These are phyloP conservation scores for Clavispora phyllophila DNA, from an alignment of 805 yeast species.

Conservation along the genomic window DNA sequence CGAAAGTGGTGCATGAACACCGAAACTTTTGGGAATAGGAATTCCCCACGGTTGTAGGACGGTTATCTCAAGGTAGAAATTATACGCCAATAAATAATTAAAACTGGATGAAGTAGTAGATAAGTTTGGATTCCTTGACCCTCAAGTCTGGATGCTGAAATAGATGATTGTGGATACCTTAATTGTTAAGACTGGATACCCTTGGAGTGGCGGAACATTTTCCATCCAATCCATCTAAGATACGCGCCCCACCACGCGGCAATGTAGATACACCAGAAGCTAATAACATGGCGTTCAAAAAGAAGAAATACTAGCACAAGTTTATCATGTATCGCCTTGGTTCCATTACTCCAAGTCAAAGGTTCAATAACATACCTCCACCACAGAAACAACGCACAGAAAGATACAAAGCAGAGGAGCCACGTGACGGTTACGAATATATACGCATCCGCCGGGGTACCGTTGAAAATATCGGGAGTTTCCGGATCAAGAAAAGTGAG, in stretches of 20 bases:
- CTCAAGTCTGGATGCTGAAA: too few relatives aligned
- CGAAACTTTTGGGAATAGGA: too few relatives aligned
- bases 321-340: slow-evolving; percentile 8
- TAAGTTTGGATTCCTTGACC: too few relatives aligned
- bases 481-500: background rate
- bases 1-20: slow-evolving; percentile 35
- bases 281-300: slow-evolving; percentile 27
- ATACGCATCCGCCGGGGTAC: slow-evolving; percentile 18
- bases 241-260: slow-evolving; percentile 61
- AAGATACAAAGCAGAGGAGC: slow-evolving; percentile 27
- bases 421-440: slow-evolving; percentile 21
- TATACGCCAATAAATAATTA: too few relatives aligned
- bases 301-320: slow-evolving; percentile 15
- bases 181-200: slow-evolving; percentile 36
- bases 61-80: too few relatives aligned
- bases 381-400: slow-evolving; percentile 30
- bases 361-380: slow-evolving; percentile 35
- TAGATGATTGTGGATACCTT: too few relatives aligned
- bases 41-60: too few relatives aligned
- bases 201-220: slow-evolving; percentile 73
- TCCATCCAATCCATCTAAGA: slow-evolving; percentile 74
- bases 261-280: slow-evolving; percentile 37
- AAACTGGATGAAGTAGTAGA: too few relatives aligned
- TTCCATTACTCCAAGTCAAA: slow-evolving; percentile 9
- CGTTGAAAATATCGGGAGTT: background rate